Evolutionary conservation across 768 basidiomycete species (phyloP).

Genomic region (Suillus placidus): DNA sequence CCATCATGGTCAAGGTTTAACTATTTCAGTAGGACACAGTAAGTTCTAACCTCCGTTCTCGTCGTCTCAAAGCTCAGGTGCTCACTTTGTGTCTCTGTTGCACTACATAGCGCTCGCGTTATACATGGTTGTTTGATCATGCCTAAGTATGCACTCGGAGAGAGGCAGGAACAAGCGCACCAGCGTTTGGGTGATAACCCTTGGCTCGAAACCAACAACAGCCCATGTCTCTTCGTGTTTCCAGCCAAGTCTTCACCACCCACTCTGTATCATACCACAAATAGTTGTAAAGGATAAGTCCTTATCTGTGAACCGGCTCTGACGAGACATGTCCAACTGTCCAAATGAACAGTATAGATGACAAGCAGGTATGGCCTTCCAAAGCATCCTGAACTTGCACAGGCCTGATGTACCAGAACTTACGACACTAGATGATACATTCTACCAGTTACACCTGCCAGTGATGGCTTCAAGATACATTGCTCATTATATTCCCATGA

Average conservation of each 20-base stretch:
- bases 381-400: not conserved
- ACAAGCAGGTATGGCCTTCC: not conserved
- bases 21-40: no score
- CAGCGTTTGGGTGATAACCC: not conserved
- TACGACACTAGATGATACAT: not conserved
- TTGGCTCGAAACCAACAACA: no score
- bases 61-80: no score
- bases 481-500: constrained; percentile 43
- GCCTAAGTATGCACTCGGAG: not conserved
- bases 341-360: not conserved
- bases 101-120: no score
- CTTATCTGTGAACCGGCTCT: constrained; percentile 16
- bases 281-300: not conserved
- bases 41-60: no score
- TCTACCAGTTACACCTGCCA: not conserved
- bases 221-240: not conserved
- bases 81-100: no score
- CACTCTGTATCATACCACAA: not conserved
- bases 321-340: not conserved
- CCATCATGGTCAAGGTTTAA: not conserved
- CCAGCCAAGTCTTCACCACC: not conserved
- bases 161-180: not conserved
- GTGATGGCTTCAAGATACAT: not conserved
- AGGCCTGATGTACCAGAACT: not conserved
- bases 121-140: no score